These are phyloP conservation scores for Dillenia suffruticosa DNA, from an alignment of 164 flowering plant genomes.

Conservation along the genomic window DNA sequence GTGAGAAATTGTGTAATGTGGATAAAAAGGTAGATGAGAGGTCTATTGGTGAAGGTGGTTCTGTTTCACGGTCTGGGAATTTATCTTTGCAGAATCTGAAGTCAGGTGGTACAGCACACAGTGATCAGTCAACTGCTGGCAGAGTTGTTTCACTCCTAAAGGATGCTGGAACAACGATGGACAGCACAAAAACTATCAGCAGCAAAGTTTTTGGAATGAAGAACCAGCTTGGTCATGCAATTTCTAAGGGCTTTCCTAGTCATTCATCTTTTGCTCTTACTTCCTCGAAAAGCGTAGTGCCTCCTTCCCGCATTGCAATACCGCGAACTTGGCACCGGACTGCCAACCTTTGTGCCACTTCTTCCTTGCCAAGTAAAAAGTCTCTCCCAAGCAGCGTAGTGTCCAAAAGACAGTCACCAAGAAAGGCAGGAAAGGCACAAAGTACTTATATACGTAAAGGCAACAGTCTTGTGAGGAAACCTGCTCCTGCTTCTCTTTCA, in stretches of 20 bases:
- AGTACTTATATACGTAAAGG: conserved; percentile 79
- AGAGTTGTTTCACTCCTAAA: conserved; percentile 12
- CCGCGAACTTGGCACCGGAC: conserved; percentile 76
- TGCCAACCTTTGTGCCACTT: conserved; percentile 19
- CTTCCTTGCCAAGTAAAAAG: conserved; percentile 24
- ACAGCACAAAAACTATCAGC: conserved; percentile 12
- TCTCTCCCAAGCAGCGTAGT: conserved; percentile 19
- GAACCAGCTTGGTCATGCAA: conserved; percentile 22
- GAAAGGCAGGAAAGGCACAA: conserved; percentile 20
- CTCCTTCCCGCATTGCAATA: conserved; percentile 32
- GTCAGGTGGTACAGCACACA: conserved; percentile 10
- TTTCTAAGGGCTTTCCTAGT: conserved; percentile 29
- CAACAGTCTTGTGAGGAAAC: conserved; percentile 79
- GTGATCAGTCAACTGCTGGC: conserved; percentile 6
- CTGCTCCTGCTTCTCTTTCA: conserved; percentile 26
- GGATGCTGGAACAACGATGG: conserved; percentile 13
- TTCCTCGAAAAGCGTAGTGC: conserved; percentile 24
- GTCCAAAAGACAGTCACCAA: conserved; percentile 20
- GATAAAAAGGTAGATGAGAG: conserved; percentile 18
- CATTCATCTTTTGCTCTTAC: conserved; percentile 18
- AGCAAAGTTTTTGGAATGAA: conserved; percentile 20
- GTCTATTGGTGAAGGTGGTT: conserved; percentile 9
- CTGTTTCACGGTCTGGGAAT: conserved; percentile 4
- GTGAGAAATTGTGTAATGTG: conserved; percentile 12
- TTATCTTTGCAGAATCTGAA: conserved; percentile 8